A percentile compares a stretch with the other conserved stretches of the same genome.
Evolutionary conservation across 306 rosid species (phyloP).

Genomic region (Sicyos edulis): DNA sequence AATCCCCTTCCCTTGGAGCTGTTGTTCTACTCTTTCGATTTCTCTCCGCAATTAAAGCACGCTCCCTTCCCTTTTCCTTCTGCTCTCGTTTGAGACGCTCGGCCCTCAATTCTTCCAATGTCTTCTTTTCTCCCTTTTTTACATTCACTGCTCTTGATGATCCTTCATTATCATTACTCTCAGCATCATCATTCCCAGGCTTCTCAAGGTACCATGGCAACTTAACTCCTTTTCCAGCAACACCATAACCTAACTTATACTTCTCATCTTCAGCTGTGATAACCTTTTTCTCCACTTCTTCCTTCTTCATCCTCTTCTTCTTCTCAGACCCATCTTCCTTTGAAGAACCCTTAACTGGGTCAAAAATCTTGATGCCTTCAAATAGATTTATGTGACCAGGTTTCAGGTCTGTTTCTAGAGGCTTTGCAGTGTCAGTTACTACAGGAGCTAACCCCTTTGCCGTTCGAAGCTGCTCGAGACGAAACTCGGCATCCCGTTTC

Average conservation of each 20-base stretch:
- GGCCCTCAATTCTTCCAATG: slow-evolving; percentile 71
- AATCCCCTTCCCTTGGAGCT: slow-evolving; percentile 26
- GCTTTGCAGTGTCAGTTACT: slow-evolving; percentile 22
- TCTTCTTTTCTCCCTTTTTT: slow-evolving; percentile 55
- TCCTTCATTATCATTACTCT: slow-evolving; percentile 26
- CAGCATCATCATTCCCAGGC: slow-evolving; percentile 28
- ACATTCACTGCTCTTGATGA: slow-evolving; percentile 19
- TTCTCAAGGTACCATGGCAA: slow-evolving; percentile 83
- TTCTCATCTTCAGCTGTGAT: slow-evolving; percentile 79
- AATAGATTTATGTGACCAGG: slow-evolving; percentile 72
- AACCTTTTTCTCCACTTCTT: slow-evolving; percentile 33
- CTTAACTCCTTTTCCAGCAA: slow-evolving; percentile 78
- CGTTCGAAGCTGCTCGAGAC: slow-evolving; percentile 60
- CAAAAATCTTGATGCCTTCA: slow-evolving; percentile 77
- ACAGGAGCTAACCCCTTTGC: slow-evolving; percentile 61
- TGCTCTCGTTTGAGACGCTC: slow-evolving; percentile 71
- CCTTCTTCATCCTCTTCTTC: slow-evolving; percentile 59
- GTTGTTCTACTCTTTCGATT: slow-evolving; percentile 25
- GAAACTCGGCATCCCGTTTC: slow-evolving; percentile 66
- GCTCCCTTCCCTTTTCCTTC: slow-evolving; percentile 75
- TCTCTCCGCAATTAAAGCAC: slow-evolving; percentile 39
- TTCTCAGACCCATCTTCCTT: slow-evolving; percentile 33
- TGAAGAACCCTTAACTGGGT: slow-evolving; percentile 45
- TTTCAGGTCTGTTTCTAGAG: slow-evolving; percentile 30
- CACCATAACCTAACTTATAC: slow-evolving; percentile 77